Evolutionary conservation across 1,284 basidiomycete species (phyloP), one percentile per base, ranked within the genome.

Genomic region (Agroathelia rolfsii): DNA sequence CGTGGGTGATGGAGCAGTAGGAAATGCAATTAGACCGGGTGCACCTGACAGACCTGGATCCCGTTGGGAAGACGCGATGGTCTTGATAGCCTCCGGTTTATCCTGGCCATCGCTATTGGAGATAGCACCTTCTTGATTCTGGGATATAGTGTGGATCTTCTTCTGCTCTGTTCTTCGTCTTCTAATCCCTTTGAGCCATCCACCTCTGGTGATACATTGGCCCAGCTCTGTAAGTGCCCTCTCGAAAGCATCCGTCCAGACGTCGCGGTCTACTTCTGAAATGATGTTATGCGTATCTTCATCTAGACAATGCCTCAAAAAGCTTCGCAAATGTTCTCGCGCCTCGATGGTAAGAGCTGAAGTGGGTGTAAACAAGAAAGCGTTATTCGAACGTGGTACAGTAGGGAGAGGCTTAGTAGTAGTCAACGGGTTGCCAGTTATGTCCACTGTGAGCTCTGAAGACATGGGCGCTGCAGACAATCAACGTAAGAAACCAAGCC

Each of bases 191-290:
- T 39, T 26, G 11, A 70, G 41, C 64, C 66, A 68, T 6, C 52
- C 50, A 6, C 53, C 57, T 3, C 46, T 37, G 15, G 37, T 41
- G 3, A 67, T 44, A 24, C 50, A 46, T 5, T 47, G 43, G 7
- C 57, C 52, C 1, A 72, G 45, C 14, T 55, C 55, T 35, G 60
- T 58, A 24, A 70, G 42, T 12, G 51, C 48, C 30, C 33, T 36
- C 39, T 40, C 43, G 35, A 36, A 38, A 7, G 37, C 28, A 11
- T 40, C 28, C 10, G 48, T 48, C 64, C 68, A 72, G 3, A 47
- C 47, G 21, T 61, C 55, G 6, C 42, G 35, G 16, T 39, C 39
- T 21, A 44, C 44, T 13, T 32, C 30, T 8, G 17, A 24, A 9
- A 8, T 10, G 4, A 34, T 17, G n/a, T 25, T 21, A 17, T 45